A percentile compares a stretch with the other conserved stretches of the same genome.
Evolutionary conservation across 2,329 filamentous ascomycete genomes (phyloP).

Genomic region (Ascosphaera apis): DNA sequence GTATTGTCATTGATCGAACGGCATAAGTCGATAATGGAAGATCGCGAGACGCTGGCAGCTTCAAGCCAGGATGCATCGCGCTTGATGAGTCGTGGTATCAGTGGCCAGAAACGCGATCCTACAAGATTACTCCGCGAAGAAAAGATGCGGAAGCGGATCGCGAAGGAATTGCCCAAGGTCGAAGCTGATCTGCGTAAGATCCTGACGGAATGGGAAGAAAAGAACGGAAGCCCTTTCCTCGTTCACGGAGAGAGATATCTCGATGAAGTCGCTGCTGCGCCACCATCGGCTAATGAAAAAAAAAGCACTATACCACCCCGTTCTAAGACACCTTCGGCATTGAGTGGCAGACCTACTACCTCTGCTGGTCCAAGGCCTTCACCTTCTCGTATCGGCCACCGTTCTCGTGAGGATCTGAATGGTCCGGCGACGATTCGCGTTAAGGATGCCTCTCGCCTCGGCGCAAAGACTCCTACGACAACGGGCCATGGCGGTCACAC

Average conservation of each 20-base stretch:
- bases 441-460: conserved; percentile 18
- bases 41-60: conserved; percentile 66
- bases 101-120: conserved; percentile 84
- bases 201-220: conserved; percentile 77
- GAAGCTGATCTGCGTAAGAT: conserved; percentile 58
- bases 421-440: not conserved
- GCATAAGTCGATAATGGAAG: conserved; percentile 59
- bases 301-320: conserved; percentile 42
- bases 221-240: conserved; percentile 79
- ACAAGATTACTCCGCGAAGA: conserved; percentile 85
- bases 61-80: conserved; percentile 91
- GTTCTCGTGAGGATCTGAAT: not conserved
- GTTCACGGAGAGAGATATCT: conserved; percentile 84
- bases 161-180: conserved; percentile 87
- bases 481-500: conserved; percentile 11
- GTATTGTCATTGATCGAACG: conserved; percentile 62
- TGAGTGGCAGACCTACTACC: conserved; percentile 6
- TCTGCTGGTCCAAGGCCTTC: conserved; percentile 2
- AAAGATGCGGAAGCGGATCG: conserved; percentile 94
- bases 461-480: conserved; percentile 24
- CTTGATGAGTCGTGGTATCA: conserved; percentile 72
- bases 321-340: conserved; percentile 21
- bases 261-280: conserved; percentile 47
- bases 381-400: not conserved
- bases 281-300: conserved; percentile 9